Evolutionary conservation across 179 eudicot genomes (phyloP).

Genomic region (Silene coronaria): DNA sequence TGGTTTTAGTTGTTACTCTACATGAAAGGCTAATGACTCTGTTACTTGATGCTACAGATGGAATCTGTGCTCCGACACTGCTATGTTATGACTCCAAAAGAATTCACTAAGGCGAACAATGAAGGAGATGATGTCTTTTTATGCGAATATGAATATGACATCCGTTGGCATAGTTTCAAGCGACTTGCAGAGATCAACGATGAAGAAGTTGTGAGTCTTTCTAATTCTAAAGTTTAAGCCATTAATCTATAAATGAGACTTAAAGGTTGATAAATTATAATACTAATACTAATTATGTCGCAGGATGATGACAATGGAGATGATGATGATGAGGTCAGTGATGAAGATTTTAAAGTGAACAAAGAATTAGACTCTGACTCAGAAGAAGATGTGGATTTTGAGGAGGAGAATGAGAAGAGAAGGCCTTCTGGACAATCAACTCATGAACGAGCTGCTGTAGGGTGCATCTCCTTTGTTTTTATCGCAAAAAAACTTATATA

Average conservation of each 20-base stretch:
- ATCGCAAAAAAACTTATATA: background rate
- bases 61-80: slow-evolving; percentile 84
- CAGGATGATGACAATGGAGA: slow-evolving; percentile 50
- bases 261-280: background rate
- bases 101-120: slow-evolving; percentile 53
- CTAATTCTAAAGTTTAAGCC: background rate
- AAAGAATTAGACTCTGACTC: slow-evolving; percentile 41
- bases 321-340: slow-evolving; percentile 56
- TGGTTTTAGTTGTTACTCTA: slow-evolving; percentile 45
- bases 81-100: slow-evolving; percentile 69
- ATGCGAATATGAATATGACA: slow-evolving; percentile 90
- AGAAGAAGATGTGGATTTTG: slow-evolving; percentile 44
- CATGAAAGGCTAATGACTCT: background rate
- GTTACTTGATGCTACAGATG: slow-evolving; percentile 53
- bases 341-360: slow-evolving; percentile 58
- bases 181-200: slow-evolving; percentile 69
- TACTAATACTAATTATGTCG: slow-evolving; percentile 12
- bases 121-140: slow-evolving; percentile 95
- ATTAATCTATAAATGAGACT: too few relatives aligned
- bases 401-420: slow-evolving; percentile 65
- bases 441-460: slow-evolving; percentile 80
- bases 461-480: slow-evolving; percentile 9
- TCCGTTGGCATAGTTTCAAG: slow-evolving; percentile 80
- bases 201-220: slow-evolving; percentile 47
- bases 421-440: slow-evolving; percentile 37